Evolutionary conservation across 1,284 basidiomycete genomes (phyloP).

Genomic region (Ceratobasidium sp.): DNA sequence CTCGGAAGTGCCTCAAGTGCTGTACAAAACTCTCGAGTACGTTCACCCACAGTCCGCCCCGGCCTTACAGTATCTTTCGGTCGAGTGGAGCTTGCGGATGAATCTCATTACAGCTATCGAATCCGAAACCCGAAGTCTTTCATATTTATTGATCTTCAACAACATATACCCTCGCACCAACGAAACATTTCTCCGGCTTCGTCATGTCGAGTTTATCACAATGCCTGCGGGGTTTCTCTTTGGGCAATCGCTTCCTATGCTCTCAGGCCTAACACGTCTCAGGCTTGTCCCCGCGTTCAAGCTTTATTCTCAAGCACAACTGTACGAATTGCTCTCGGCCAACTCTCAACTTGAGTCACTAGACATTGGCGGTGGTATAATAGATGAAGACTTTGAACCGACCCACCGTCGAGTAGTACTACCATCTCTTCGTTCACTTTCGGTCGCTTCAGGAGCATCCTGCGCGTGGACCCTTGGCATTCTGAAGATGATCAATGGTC

Average conservation of each 20-base stretch:
- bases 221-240: constrained; percentile 8
- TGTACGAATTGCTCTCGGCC: neutral
- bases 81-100: too few relatives aligned
- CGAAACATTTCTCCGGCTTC: neutral
- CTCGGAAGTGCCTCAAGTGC: neutral
- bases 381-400: neutral
- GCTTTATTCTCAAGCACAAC: neutral
- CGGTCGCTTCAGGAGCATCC: neutral
- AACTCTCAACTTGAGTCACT: neutral
- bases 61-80: too few relatives aligned
- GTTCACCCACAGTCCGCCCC: too few relatives aligned
- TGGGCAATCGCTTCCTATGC: neutral
- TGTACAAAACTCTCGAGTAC: neutral
- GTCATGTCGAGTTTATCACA: constrained; percentile 1
- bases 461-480: neutral
- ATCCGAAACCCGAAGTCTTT: neutral
- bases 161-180: neutral
- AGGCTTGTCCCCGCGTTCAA: neutral
- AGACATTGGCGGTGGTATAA: neutral
- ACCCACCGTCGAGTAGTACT: neutral
- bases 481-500: constrained; percentile 7
- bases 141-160: neutral
- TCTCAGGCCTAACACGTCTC: constrained; percentile 15
- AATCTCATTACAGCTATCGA: neutral
- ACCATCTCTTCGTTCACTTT: constrained; percentile 10